These are phyloP conservation scores for Lachancea nothofagi DNA, from an alignment of 805 yeast genomes.

Conservation along the genomic window DNA sequence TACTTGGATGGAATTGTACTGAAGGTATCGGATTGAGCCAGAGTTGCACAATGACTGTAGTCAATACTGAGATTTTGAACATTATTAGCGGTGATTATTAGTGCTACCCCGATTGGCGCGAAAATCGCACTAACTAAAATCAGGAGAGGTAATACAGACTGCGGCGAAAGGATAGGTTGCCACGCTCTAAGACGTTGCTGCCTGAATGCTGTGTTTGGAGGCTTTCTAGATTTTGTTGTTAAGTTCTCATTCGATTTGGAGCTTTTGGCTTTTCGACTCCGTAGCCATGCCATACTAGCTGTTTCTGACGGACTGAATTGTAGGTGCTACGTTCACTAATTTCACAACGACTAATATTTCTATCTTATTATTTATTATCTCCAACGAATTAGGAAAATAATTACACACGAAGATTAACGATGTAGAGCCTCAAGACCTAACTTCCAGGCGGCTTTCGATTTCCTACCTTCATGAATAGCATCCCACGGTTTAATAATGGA, in stretches of 20 bases:
- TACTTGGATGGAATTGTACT: slow-evolving; percentile 54
- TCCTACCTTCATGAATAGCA: no score
- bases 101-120: slow-evolving; percentile 86
- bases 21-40: slow-evolving; percentile 43
- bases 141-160: slow-evolving; percentile 80
- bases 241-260: slow-evolving; percentile 1
- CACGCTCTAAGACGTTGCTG: slow-evolving; percentile 61
- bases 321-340: no score
- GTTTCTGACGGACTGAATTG: not conserved
- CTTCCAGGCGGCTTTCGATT: no score
- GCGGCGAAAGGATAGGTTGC: slow-evolving; percentile 88
- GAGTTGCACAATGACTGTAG: slow-evolving; percentile 61
- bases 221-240: slow-evolving; percentile 42
- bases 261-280: not conserved
- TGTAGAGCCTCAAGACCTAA: no score
- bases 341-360: no score
- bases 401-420: no score
- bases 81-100: slow-evolving; percentile 68
- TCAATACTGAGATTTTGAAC: slow-evolving; percentile 73
- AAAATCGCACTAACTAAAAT: slow-evolving; percentile 69
- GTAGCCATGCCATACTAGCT: slow-evolving; percentile 5
- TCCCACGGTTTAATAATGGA: no score
- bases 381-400: no score
- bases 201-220: slow-evolving; percentile 73
- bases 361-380: no score